Base-by-base conservation (phyloP, 768 basidiomycete species). In the Phlegmacium glaucopus region DNA sequence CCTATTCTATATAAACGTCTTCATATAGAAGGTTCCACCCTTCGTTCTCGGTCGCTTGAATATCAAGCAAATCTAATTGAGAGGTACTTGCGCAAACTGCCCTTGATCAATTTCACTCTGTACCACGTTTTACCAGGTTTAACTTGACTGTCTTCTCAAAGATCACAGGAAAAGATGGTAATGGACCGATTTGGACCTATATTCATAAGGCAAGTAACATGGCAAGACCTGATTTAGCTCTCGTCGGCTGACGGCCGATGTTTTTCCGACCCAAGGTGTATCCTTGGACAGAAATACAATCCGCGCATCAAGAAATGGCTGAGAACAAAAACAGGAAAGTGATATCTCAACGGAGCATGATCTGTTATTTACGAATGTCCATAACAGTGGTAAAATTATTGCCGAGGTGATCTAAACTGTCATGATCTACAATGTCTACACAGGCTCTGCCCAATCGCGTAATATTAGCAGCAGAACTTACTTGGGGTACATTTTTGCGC, bases 221-320 rank as follows among this genome's bases (percentile, higher is more conserved):
- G 39, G 10, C 4, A 22, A 36, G 28, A 54, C 22, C 22, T 5
- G 22, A 5, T 22, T 22, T 44, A 39, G 26, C 22, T 22, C 36
- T 45, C 41, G 41, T 47, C 22, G 13, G 32, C 22, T 39, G 15
- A 15, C 32, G 11, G 41, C 17, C 47, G 16, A 54, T 37, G 48
- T 40, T 42, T 47, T 42, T 28, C 37, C 9, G 35, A 37, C 10
- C 27, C 28, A 50, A 91, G 88, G 82, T 90, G 13, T 94, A 85
- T 67, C 74, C 80, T 1, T 92, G 88, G 90, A 75, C 76, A 10
- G 74, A 89, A 42, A 89, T 95, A 42, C 80, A 81, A 56, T 78
- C 78, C 26, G 93, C 92, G 2, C 90, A 92, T 52, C 72, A 75
- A 50, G 90, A 90, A 66, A 93, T 97, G 86, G 82, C 87, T 61